These are phyloP conservation scores for Taphrina deformans DNA, from an alignment of 1,139 yeast species.

Conservation along the genomic window DNA sequence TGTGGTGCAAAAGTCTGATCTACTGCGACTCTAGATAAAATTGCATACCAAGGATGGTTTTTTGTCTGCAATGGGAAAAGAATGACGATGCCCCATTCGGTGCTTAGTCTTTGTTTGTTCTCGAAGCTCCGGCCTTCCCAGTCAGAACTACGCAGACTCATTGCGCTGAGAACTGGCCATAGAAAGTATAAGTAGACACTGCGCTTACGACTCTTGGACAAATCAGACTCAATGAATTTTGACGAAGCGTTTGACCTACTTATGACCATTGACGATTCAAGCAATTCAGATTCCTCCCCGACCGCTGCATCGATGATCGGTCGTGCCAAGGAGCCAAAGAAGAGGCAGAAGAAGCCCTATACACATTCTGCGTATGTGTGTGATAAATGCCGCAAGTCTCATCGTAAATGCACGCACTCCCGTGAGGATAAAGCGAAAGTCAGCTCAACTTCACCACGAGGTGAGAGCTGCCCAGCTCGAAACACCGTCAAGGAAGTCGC, in stretches of 20 bases:
- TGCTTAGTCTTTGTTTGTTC: not conserved
- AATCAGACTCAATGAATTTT: not conserved
- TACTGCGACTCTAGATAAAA: not conserved
- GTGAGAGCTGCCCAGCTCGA: not conserved
- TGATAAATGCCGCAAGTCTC: slow-evolving; percentile 23
- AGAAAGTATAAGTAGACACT: not conserved
- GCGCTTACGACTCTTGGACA: not conserved
- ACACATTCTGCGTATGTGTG: slow-evolving; percentile 27
- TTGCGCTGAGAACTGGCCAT: not conserved
- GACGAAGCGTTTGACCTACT: not conserved
- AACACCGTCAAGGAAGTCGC: not conserved
- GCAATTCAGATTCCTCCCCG: not conserved
- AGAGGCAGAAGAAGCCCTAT: slow-evolving; percentile 9
- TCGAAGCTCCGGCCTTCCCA: not conserved
- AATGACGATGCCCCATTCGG: not conserved
- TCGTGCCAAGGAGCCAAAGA: not conserved
- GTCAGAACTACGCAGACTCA: not conserved
- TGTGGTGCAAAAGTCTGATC: not conserved
- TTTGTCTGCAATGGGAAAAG: not conserved
- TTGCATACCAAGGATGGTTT: not conserved
- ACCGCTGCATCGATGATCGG: not conserved
- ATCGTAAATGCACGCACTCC: slow-evolving; percentile 22
- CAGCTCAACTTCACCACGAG: not conserved
- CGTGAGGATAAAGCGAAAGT: not conserved
- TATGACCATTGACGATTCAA: not conserved